These are phyloP conservation scores for Phytophthora foliorum DNA, from an alignment of 352 stramenopile species.

Conservation along the genomic window DNA sequence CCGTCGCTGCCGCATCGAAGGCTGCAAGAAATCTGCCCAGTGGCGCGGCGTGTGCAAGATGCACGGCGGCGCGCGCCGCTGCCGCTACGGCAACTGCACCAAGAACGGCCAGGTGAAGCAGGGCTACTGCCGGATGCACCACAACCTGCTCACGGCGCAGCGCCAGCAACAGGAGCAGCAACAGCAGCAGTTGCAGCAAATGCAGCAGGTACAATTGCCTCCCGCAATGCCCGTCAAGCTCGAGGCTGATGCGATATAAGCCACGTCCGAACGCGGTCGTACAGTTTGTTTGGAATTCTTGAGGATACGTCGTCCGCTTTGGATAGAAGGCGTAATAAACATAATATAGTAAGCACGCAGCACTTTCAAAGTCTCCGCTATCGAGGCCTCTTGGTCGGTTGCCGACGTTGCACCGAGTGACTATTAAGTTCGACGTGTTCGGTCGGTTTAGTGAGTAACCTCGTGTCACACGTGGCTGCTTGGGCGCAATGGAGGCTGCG, in stretches of 20 bases:
- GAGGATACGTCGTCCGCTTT: constrained; percentile 15
- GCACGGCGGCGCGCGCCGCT: constrained; percentile 84
- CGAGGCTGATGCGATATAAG: constrained; percentile 35
- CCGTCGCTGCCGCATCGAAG: constrained; percentile 77
- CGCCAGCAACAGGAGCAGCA: constrained; percentile 52
- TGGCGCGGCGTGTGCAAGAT: constrained; percentile 88
- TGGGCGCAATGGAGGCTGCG: constrained; percentile 18
- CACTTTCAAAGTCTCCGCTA: constrained; percentile 11
- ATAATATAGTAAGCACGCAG: constrained; percentile 44
- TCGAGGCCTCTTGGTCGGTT: background rate
- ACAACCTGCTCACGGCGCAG: constrained; percentile 62
- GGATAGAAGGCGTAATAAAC: constrained; percentile 42
- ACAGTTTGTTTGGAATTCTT: constrained; percentile 27
- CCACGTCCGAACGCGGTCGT: constrained; percentile 37
- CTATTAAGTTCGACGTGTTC: constrained; percentile 18
- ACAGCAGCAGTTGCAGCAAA: constrained; percentile 37
- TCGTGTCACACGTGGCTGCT: constrained; percentile 17
- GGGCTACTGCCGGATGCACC: constrained; percentile 84
- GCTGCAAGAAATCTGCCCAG: constrained; percentile 86
- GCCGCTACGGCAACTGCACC: constrained; percentile 77
- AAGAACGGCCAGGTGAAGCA: constrained; percentile 88
- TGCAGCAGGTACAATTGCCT: constrained; percentile 17
- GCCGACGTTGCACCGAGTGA: background rate
- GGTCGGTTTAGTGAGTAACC: constrained; percentile 9
- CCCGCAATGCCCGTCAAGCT: constrained; percentile 29